These are phyloP conservation scores for Saksenaea oblongispora DNA, from an alignment of 371 early-diverging fungal species.

Conservation along the genomic window DNA sequence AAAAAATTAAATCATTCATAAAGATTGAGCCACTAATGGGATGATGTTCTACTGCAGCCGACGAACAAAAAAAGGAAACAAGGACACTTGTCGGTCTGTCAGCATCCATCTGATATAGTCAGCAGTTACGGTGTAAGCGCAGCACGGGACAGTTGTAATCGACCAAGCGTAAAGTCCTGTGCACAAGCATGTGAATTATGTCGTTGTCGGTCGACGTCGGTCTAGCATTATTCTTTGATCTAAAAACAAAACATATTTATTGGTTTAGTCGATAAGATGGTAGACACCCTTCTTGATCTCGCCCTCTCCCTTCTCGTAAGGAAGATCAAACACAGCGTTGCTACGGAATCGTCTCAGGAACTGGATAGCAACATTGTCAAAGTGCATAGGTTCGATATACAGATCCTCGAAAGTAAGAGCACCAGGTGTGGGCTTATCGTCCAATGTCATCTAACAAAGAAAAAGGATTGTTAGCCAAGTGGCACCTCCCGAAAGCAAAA, in stretches of 20 bases:
- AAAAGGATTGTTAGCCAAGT: slow-evolving; percentile 4
- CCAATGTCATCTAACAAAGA: slow-evolving; percentile 59
- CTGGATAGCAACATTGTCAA: slow-evolving; percentile 80
- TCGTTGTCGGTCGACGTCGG: not conserved
- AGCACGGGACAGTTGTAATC: not conserved
- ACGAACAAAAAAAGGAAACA: not conserved
- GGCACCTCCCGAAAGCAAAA: not conserved
- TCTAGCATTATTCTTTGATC: not conserved
- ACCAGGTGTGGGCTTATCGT: slow-evolving; percentile 72
- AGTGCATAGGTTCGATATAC: slow-evolving; percentile 75
- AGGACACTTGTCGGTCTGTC: not conserved
- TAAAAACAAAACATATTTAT: slow-evolving; percentile 9
- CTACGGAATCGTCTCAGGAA: slow-evolving; percentile 84
- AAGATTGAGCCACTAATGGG: not conserved
- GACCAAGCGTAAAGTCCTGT: not conserved
- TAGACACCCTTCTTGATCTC: slow-evolving; percentile 61
- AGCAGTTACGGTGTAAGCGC: not conserved
- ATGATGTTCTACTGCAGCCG: not conserved
- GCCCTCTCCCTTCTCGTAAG: slow-evolving; percentile 62
- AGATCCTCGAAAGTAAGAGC: slow-evolving; percentile 86
- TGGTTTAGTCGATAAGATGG: slow-evolving; percentile 56
- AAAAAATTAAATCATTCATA: not conserved
- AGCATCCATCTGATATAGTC: slow-evolving; percentile 2
- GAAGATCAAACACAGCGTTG: slow-evolving; percentile 65
- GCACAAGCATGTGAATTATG: not conserved